Evolutionary conservation across 1,139 yeast species (phyloP).

Genomic region (Eremothecium sinecaudum): DNA sequence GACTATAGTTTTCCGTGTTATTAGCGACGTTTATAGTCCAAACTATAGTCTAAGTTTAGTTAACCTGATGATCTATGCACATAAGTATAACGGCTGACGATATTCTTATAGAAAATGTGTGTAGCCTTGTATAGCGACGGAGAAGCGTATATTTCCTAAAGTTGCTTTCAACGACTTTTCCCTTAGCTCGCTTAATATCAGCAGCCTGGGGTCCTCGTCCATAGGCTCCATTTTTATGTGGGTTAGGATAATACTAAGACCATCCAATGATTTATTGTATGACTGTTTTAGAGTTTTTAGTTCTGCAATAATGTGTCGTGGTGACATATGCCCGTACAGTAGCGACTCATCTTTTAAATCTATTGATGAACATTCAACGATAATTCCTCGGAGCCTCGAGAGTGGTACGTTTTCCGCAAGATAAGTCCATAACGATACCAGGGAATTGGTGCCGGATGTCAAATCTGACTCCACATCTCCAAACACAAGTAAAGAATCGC

Average conservation of each 20-base stretch:
- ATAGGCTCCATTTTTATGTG: conserved; percentile 59
- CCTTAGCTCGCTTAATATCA: conserved; percentile 41
- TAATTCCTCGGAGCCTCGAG: conserved; percentile 40
- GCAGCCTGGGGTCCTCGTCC: conserved; percentile 44
- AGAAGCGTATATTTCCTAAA: conserved; percentile 17
- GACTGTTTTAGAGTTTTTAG: conserved; percentile 34
- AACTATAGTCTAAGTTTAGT: too few relatives aligned
- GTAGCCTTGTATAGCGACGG: conserved; percentile 25
- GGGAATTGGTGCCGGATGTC: conserved; percentile 37
- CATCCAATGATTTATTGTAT: conserved; percentile 11
- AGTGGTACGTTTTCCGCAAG: conserved; percentile 41
- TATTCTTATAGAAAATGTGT: conserved; percentile 20
- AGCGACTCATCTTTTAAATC: conserved; percentile 38
- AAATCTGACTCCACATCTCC: conserved; percentile 77
- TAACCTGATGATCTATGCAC: too few relatives aligned
- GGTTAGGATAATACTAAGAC: conserved; percentile 49
- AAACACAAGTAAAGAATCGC: conserved; percentile 46
- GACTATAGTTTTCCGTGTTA: neutral
- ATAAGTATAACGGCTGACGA: too few relatives aligned
- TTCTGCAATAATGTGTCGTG: conserved; percentile 51
- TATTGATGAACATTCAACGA: conserved; percentile 69
- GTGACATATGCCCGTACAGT: conserved; percentile 74
- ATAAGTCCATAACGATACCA: conserved; percentile 46
- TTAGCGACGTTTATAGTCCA: too few relatives aligned
- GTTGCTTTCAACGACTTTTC: conserved; percentile 16